These are phyloP conservation scores for Beauveria brongniartii DNA, from an alignment of 2,329 filamentous ascomycete species.

Conservation along the genomic window DNA sequence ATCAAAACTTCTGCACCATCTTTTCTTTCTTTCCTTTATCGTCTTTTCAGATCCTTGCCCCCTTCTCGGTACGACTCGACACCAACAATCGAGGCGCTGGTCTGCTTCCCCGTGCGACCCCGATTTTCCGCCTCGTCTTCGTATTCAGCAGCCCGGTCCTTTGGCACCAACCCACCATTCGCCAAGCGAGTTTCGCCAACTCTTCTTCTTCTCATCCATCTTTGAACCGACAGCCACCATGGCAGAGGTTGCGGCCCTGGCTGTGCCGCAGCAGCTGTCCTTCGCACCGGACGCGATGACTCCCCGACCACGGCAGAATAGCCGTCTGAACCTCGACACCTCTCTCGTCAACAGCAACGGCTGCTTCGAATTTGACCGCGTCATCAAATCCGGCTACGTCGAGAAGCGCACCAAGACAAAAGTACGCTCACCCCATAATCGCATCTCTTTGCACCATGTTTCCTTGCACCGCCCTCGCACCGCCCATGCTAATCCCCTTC, in stretches of 20 bases:
- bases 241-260: constrained; percentile 8
- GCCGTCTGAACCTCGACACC: constrained; percentile 42
- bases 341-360: constrained; percentile 91
- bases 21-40: neutral
- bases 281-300: constrained; percentile 14
- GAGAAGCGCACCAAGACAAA: constrained; percentile 91
- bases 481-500: neutral
- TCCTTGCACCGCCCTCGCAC: constrained; percentile 12
- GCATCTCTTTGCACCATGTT: neutral
- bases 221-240: neutral
- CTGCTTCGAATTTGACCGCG: constrained; percentile 90
- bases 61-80: neutral
- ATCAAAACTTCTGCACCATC: neutral
- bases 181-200: neutral
- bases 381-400: constrained; percentile 81
- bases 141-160: neutral
- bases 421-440: constrained; percentile 38
- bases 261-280: constrained; percentile 3
- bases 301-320: constrained; percentile 17
- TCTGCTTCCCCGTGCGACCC: neutral
- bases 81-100: neutral
- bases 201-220: neutral
- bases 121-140: neutral
- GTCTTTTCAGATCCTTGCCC: neutral
- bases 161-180: neutral